A percentile compares a stretch with the other conserved stretches of the same genome.
These are phyloP conservation scores for Mycena indigotica DNA, from an alignment of 768 basidiomycete species.

Conservation along the genomic window DNA sequence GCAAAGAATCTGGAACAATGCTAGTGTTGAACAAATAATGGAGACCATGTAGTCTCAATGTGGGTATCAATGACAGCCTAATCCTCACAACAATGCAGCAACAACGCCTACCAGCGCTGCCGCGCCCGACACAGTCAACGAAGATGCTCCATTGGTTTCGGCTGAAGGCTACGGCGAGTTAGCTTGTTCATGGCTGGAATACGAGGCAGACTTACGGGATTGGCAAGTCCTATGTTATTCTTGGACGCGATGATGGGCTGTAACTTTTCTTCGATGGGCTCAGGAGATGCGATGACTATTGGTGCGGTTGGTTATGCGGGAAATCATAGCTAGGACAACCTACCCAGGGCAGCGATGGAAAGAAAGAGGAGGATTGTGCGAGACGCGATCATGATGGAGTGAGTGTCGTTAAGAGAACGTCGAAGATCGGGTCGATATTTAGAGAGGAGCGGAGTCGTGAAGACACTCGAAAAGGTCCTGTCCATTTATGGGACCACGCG, in stretches of 20 bases:
- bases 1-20: too few species aligned
- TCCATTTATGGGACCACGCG: background rate
- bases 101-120: background rate
- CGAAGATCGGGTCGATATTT: background rate
- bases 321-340: background rate
- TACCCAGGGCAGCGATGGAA: constrained; percentile 6
- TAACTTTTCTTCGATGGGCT: constrained; percentile 28
- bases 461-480: background rate
- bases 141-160: constrained; percentile 10
- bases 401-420: background rate
- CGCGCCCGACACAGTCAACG: background rate
- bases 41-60: too few species aligned
- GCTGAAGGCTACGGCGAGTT: constrained; percentile 5
- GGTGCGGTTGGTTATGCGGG: background rate
- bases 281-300: constrained; percentile 17
- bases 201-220: constrained; percentile 14
- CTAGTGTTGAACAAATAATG: too few species aligned
- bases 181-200: background rate
- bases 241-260: constrained; percentile 29
- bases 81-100: background rate
- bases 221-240: constrained; percentile 27
- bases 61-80: too few species aligned
- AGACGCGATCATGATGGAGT: background rate
- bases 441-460: background rate
- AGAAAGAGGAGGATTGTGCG: background rate